Evolutionary conservation across 1,284 basidiomycete species (phyloP), one percentile per base, ranked within the genome.

Genomic region (Dichomitus squalens): DNA sequence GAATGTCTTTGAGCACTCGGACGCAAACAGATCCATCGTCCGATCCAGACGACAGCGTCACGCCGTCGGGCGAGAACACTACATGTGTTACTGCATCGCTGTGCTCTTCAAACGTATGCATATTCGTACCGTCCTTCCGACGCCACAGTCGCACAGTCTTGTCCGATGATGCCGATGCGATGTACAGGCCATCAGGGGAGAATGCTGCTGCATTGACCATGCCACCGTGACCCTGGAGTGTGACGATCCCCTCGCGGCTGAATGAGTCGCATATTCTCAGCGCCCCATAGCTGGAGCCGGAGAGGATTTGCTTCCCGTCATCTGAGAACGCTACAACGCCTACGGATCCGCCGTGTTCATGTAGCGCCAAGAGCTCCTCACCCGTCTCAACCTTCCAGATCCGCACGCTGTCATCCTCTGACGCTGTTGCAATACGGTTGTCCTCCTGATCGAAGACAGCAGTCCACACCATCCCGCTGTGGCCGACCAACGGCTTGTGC

Each of bases 391-490:
- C 56, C 44, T 36, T 55, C 63, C 66, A 69, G 29, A 69, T 53
- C n/a, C 63, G 56, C 34, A 53, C 58, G 27, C 38, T 63, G 4
- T 55, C 54, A 44, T 68, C 65, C n/a, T 66, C 63, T 4, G 68
- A 68, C 40, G 64, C 66, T 9, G 70, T 67, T 4, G 65, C 60
- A 33, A 72, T 23, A 12, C 60, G 63, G 20, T 31, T 41, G 20
- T 59, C 58, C 36, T 68, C 65, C n/a, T 60, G 64, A 14, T 70
- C 67, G 53, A 69, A 70, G 4, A 64, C 62, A 20, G 64, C 59
- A 21, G 58, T 36, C 47, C 52, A 58, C 25, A 69, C 53, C 25
- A 43, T 55, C 21, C 56, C 61, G 18, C 47, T 27, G 52, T 68
- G 66, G 1, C 58, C 63, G 16, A 46, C 6, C 3, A 66, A 55